These are phyloP conservation scores for Saturnispora sekii DNA, from an alignment of 805 yeast species.

Conservation along the genomic window DNA sequence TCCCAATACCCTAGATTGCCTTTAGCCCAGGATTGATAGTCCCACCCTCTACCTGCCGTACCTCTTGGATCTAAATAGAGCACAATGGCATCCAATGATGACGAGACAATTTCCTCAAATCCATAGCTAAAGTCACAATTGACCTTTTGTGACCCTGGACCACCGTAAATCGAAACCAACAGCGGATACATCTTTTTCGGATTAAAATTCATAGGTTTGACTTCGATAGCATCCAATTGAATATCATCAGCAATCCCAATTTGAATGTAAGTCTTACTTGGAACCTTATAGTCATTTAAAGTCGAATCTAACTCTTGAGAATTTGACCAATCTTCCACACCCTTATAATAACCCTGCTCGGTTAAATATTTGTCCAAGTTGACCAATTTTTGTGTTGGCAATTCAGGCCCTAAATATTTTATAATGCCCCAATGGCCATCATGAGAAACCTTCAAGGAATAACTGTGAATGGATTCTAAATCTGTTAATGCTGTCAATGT, in stretches of 20 bases:
- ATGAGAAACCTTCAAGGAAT: slow-evolving; percentile 42
- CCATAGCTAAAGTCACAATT: slow-evolving; percentile 37
- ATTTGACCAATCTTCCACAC: not conserved
- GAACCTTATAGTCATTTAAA: slow-evolving; percentile 35
- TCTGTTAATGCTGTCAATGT: slow-evolving; percentile 22
- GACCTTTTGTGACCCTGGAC: slow-evolving; percentile 67
- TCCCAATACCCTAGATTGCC: slow-evolving; percentile 65
- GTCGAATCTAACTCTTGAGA: slow-evolving; percentile 8
- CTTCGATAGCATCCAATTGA: slow-evolving; percentile 46
- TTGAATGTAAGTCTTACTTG: slow-evolving; percentile 34
- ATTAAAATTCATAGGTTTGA: slow-evolving; percentile 49
- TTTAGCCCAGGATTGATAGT: slow-evolving; percentile 45
- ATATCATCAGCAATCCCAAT: slow-evolving; percentile 28
- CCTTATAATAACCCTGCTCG: slow-evolving; percentile 7
- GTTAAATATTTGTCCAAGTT: slow-evolving; percentile 15
- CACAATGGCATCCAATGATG: slow-evolving; percentile 50
- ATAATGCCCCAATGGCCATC: slow-evolving; percentile 45
- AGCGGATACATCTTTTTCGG: slow-evolving; percentile 43
- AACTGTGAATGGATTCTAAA: slow-evolving; percentile 34
- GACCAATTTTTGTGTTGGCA: slow-evolving; percentile 38
- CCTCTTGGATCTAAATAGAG: slow-evolving; percentile 73
- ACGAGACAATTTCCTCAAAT: slow-evolving; percentile 50
- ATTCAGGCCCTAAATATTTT: slow-evolving; percentile 37
- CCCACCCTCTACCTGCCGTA: slow-evolving; percentile 74
- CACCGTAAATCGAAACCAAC: slow-evolving; percentile 64